These are phyloP conservation scores for Apiotrichum mycotoxinovorans DNA, from an alignment of 1,284 basidiomycete species.

Conservation along the genomic window DNA sequence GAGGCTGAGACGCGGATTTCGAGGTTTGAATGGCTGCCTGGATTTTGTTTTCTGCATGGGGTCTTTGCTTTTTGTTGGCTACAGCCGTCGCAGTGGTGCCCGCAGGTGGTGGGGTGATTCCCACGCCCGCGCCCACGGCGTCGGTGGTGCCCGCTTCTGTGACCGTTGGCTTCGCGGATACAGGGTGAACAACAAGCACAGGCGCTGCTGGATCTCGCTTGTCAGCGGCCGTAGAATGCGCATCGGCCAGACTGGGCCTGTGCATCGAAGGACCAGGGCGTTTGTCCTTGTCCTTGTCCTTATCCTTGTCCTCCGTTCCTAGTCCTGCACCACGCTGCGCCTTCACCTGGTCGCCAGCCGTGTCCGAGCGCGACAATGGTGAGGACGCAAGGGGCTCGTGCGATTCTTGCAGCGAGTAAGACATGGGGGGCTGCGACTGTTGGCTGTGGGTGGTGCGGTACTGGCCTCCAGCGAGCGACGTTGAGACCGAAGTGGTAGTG, in stretches of 20 bases:
- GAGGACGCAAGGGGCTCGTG: no score
- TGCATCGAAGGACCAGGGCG: no score
- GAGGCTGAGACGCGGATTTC: background rate
- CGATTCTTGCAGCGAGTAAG: background rate
- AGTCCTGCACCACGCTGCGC: no score
- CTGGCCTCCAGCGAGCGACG: background rate
- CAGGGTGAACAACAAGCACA: background rate
- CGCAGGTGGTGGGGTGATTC: background rate
- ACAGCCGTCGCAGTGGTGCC: background rate
- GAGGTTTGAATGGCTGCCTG: background rate
- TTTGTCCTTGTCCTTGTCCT: no score
- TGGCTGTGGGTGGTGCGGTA: background rate
- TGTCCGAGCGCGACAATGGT: no score
- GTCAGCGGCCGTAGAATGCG: no score
- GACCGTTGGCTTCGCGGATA: background rate
- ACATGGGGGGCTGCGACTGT: background rate
- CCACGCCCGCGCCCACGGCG: background rate
- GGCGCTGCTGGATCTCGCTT: no score
- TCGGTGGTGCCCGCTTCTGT: background rate
- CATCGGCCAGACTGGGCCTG: no score
- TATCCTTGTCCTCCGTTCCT: no score
- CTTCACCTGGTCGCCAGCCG: no score
- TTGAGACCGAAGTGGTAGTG: slow-evolving; percentile 1
- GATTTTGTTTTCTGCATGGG: background rate
- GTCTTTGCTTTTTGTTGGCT: background rate